These are phyloP conservation scores for Nidularia pulvinata DNA, from an alignment of 768 basidiomycete species.

Conservation along the genomic window DNA sequence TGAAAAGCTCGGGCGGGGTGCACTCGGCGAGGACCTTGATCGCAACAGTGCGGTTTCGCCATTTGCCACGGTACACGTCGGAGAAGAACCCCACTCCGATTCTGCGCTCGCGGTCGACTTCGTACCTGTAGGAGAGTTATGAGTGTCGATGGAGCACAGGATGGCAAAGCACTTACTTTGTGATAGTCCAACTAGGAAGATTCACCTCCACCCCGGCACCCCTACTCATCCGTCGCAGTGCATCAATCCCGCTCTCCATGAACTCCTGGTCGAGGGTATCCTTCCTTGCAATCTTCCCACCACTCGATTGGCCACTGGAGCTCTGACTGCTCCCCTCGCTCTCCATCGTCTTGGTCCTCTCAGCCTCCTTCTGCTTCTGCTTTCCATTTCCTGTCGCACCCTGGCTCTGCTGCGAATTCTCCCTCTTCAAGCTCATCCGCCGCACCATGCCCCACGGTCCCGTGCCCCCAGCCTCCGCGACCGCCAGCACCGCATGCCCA, in stretches of 20 bases:
- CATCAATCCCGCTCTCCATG: conserved; percentile 72
- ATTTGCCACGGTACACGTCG: conserved; percentile 75
- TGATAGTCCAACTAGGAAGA: conserved; percentile 79
- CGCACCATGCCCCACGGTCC: too few species aligned
- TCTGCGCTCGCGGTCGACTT: conserved; percentile 68
- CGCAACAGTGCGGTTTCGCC: conserved; percentile 66
- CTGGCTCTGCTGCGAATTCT: background rate
- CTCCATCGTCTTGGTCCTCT: conserved; percentile 15
- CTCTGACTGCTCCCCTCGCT: conserved; percentile 21
- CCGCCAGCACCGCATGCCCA: background rate
- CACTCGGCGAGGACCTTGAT: conserved; percentile 71
- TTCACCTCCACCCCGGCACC: conserved; percentile 35
- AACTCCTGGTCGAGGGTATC: conserved; percentile 71
- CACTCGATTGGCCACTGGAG: conserved; percentile 12
- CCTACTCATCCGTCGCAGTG: conserved; percentile 60
- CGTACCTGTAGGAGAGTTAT: conserved; percentile 46
- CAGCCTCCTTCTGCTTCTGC: conserved; percentile 1
- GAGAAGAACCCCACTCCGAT: conserved; percentile 79
- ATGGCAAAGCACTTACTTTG: conserved; percentile 37
- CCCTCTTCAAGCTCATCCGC: conserved; percentile 10
- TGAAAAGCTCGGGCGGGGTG: conserved; percentile 64
- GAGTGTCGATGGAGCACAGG: background rate
- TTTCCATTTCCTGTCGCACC: background rate
- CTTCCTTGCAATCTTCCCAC: conserved; percentile 12
- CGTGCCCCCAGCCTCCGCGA: background rate